phyloP scores from a whole-genome alignment of 805 yeast genomes.

The Candida dajiaensis region DNA sequence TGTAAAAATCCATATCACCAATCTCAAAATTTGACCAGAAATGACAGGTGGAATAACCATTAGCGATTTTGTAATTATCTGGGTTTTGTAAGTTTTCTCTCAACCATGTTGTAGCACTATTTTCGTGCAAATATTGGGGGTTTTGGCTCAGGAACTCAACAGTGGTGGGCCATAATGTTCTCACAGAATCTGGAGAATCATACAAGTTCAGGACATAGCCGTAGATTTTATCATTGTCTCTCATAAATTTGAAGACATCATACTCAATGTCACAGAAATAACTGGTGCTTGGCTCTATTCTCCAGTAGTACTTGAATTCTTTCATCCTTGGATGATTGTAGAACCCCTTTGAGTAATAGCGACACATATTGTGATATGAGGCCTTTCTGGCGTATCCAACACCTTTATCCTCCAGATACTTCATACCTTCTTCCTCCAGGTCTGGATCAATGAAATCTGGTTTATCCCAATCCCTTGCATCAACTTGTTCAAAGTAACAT shows the following conservation, averaged over 20 bases:
- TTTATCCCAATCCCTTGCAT: conserved; percentile 48
- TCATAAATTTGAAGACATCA: conserved; percentile 73
- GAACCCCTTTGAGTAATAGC: conserved; percentile 64
- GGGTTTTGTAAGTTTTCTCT: conserved; percentile 53
- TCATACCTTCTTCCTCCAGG: conserved; percentile 35
- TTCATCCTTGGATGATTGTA: conserved; percentile 57
- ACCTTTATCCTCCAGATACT: conserved; percentile 32
- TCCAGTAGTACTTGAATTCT: conserved; percentile 69
- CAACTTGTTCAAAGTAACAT: conserved; percentile 40
- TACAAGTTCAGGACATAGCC: conserved; percentile 69
- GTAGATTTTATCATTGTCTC: conserved; percentile 58
- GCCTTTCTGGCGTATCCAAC: conserved; percentile 54
- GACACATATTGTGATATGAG: conserved; percentile 82
- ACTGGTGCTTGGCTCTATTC: conserved; percentile 69
- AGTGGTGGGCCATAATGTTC: conserved; percentile 65
- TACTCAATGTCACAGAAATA: conserved; percentile 67
- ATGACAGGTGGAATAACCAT: conserved; percentile 61
- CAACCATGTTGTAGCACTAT: conserved; percentile 60
- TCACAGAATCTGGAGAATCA: conserved; percentile 62
- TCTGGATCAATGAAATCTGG: conserved; percentile 50
- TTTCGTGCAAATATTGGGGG: conserved; percentile 52
- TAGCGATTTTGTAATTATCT: conserved; percentile 32
- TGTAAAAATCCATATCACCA: conserved; percentile 74
- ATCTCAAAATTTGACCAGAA: conserved; percentile 91
- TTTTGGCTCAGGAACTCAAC: conserved; percentile 47